Evolutionary conservation across 2,329 filamentous ascomycete genomes (phyloP), one percentile per base, ranked within the genome.

Genomic region (Talaromyces pinophilus): DNA sequence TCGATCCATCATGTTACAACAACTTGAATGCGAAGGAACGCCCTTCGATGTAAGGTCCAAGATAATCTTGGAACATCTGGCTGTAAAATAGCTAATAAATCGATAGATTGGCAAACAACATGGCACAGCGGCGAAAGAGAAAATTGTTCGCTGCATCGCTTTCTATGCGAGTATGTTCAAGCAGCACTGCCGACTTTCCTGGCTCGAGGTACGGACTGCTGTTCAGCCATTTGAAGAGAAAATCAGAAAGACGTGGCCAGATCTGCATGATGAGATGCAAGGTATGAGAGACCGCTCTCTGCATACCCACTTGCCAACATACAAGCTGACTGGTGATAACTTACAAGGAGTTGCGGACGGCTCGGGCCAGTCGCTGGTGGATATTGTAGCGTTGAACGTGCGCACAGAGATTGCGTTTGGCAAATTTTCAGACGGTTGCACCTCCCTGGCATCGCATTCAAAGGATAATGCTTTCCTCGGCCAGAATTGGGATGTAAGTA

Each of bases 361-460:
- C 15, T 77, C 83, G 0, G 72, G 72, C 1, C 70, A 76, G 6
- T 71, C 77, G 6, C 67, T 85, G 2, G 71, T 81, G 5, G 81
- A 83, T 33, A 83, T 86, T 54, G 74, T 86, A 13, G 84, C 83
- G 1, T 70, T 86, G 59, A 86, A 86, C 64, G 82, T 85, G 5
- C 79, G 84, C 2, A 86, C 83, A 0, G 84, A 86, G 70, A 85
- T 86, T 59, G 82, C 82, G 1, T 86, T 83, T 68, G 84, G 84
- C 0, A 68, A 83, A 63, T 82, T 84, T 68, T 81, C 75, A 60
- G 84, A 86, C 71, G 84, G 84, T 13, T 86, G 84, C 70, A 86
- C 84, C 3, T 80, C 81, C 22, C 69, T 86, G 30, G 78, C 79
- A 4, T 85, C 82, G 81, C 76, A 78, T 38, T 80, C 76, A 0